Conservation (phyloP, 768 basidiomycete genomes). For the Agrocybe pediades region DNA sequence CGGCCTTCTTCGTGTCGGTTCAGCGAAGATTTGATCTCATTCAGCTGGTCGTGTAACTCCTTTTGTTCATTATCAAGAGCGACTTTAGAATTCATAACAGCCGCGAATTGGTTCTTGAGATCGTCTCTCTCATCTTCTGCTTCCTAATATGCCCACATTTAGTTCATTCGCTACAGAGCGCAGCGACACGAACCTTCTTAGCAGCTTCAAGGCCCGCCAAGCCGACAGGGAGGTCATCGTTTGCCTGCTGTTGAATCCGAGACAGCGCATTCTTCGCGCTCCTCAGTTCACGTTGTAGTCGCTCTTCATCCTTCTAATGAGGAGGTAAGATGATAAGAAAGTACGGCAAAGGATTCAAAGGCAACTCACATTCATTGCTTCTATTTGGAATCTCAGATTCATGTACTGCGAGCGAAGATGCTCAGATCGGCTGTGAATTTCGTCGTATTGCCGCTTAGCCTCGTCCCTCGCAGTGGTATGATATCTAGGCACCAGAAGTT, state of each 20-base stretch:
- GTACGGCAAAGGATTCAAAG: slow-evolving; percentile 25
- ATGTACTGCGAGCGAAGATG: slow-evolving; percentile 29
- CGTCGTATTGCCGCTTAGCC: neutral
- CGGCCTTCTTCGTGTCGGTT: slow-evolving; percentile 50
- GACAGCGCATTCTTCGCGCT: slow-evolving; percentile 36
- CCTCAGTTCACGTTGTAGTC: slow-evolving; percentile 24
- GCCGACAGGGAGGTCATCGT: slow-evolving; percentile 68
- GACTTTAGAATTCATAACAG: slow-evolving; percentile 45
- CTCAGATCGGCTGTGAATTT: slow-evolving; percentile 24
- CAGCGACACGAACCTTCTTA: slow-evolving; percentile 44
- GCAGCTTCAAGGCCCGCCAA: slow-evolving; percentile 58
- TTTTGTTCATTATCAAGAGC: slow-evolving; percentile 47
- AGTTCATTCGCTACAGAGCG: no score
- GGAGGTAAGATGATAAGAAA: neutral
- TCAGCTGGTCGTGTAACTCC: slow-evolving; percentile 42
- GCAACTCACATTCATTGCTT: slow-evolving; percentile 28
- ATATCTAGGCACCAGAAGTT: slow-evolving; percentile 39
- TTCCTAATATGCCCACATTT: no score
- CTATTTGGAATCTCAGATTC: slow-evolving; percentile 17
- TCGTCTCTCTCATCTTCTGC: slow-evolving; percentile 52
- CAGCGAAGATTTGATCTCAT: slow-evolving; percentile 49
- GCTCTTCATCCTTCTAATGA: slow-evolving; percentile 28
- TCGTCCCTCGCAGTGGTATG: neutral
- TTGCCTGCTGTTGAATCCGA: slow-evolving; percentile 58
- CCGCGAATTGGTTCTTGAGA: slow-evolving; percentile 49